Evolutionary conservation across 495 filamentous ascomycete species (phyloP), one percentile per base, ranked within the genome.

Genomic region (Penicillium canariense): DNA sequence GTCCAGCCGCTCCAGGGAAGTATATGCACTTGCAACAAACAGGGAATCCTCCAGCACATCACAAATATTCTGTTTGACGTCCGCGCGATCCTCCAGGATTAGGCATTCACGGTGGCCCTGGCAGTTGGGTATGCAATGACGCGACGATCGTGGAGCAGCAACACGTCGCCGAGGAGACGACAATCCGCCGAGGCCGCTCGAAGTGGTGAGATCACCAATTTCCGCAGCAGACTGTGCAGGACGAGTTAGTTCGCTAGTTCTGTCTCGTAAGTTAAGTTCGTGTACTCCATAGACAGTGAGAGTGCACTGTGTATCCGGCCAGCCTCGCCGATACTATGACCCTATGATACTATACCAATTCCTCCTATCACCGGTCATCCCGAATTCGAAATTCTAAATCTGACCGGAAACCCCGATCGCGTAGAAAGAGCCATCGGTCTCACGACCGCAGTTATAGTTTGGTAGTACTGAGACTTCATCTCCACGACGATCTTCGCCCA

Each of bases 71-170:
- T 4, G 10, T 12, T 42, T 42, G 20, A 42, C 38, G 25, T 9
- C 2, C 4, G 38, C 4, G 38, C 32, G 14, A 34, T 11, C 36
- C 48, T 39, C 26, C 32, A 20, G 23, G 31, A 61, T 61, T 50
- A 48, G 58, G 58, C 55, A 55, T 44, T 56, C 39, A 56, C 15
- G 36, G 4, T n/a, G n/a, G 38, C 3, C 4, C 30, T 47, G 42
- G 20, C 35, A 50, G 63, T 66, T 63, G 63, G 63, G 63, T 60
- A 66, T 63, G 63, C 57, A 66, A 63, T 63, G 56, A 58, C 55
- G 48, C 45, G 57, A 61, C 58, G 54, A 64, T 61, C 54, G 28
- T 54, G 43, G 25, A 18, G n/a, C n/a, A n/a, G n/a, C 35, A 43
- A 57, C 46, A 54, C 42, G 58, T 64, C 61, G 54, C 58, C 61